Conservation (phyloP, 441 rosid genomes). For the Adansonia rubrostipa region DNA sequence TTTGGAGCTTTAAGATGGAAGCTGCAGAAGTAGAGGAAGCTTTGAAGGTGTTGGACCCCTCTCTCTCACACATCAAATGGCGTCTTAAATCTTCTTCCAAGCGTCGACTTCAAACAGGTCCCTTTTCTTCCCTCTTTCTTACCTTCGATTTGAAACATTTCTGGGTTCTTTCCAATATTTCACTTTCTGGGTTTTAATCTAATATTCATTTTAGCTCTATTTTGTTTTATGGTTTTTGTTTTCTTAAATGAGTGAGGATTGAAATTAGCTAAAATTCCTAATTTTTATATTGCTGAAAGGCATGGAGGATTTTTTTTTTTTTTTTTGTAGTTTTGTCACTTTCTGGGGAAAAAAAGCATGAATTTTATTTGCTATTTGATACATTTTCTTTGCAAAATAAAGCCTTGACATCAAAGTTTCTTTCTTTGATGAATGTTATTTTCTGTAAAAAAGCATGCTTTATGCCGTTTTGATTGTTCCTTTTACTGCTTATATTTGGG, state of each 20-base stretch:
- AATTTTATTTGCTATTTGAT: neutral
- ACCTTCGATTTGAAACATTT: neutral
- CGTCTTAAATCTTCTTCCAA: conserved; percentile 63
- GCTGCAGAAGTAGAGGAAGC: conserved; percentile 51
- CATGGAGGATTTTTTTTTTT: neutral
- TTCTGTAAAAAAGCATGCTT: too few relatives aligned
- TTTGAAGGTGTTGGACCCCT: conserved; percentile 52
- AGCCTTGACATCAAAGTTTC: neutral
- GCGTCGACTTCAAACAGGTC: conserved; percentile 81
- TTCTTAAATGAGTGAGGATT: neutral
- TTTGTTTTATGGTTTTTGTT: neutral
- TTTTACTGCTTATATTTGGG: too few relatives aligned
- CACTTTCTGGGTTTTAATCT: conserved; percentile 20
- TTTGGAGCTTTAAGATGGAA: conserved; percentile 40
- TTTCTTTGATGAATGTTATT: neutral
- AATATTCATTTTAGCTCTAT: neutral
- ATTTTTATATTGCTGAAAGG: neutral
- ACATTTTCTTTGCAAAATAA: conserved; percentile 9
- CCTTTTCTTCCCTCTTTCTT: neutral
- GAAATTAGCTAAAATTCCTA: neutral
- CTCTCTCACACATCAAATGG: conserved; percentile 73
- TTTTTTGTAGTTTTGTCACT: neutral
- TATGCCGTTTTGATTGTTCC: too few relatives aligned
- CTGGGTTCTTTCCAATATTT: neutral
- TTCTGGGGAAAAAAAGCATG: neutral